Conservation (phyloP, 345 rosid genomes). For the Melaleuca alternifolia region DNA sequence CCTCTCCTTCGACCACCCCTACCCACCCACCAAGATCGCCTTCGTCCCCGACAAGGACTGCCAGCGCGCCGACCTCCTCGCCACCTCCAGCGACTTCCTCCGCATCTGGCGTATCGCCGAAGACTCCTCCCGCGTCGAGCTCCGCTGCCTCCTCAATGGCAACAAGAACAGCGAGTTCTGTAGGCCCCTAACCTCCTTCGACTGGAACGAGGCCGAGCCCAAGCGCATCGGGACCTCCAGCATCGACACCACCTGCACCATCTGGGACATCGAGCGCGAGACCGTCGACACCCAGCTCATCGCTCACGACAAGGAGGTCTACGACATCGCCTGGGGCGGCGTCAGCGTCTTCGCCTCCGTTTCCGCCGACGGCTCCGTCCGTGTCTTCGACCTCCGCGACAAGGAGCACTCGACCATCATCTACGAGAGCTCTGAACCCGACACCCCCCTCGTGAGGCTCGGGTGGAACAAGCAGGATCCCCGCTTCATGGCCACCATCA, state of each 20-base stretch:
- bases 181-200: constrained; percentile 89
- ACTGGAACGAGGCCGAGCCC: constrained; percentile 97
- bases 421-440: constrained; percentile 91
- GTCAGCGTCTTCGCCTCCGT: constrained; percentile 91
- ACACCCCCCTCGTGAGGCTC: constrained; percentile 75
- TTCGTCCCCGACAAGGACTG: constrained; percentile 92
- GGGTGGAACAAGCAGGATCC: constrained; percentile 99
- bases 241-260: constrained; percentile 88
- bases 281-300: constrained; percentile 91
- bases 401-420: constrained; percentile 91
- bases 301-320: constrained; percentile 95
- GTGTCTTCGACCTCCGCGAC: constrained; percentile 83
- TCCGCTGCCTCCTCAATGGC: constrained; percentile 64
- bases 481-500: constrained; percentile 90
- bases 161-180: constrained; percentile 86
- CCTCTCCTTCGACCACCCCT: constrained; percentile 90
- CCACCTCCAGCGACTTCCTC: constrained; percentile 86
- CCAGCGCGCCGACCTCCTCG: constrained; percentile 83
- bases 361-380: constrained; percentile 85
- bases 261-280: constrained; percentile 91
- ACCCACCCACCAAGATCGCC: constrained; percentile 82
- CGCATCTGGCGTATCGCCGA: constrained; percentile 78
- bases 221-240: constrained; percentile 84
- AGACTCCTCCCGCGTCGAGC: constrained; percentile 54
- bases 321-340: constrained; percentile 97